A percentile compares a stretch with the other conserved stretches of the same genome.
phyloP scores from a whole-genome alignment of 805 yeast species.

The Schwanniomyces sp. region DNA sequence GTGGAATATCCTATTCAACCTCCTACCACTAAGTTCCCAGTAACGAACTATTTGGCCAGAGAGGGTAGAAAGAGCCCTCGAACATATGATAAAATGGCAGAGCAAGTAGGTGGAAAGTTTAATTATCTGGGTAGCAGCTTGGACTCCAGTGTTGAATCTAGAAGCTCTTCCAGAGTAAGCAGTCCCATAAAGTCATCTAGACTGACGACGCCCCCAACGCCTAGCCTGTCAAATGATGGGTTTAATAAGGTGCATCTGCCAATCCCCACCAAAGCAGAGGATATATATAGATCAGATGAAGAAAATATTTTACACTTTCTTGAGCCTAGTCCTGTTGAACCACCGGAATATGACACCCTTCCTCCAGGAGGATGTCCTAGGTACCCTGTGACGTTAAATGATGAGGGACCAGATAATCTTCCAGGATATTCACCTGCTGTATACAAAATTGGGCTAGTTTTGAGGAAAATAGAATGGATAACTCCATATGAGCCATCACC shows the following conservation, averaged over 20 bases:
- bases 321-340: constrained; percentile 39
- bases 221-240: neutral
- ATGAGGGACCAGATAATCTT: constrained; percentile 38
- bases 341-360: constrained; percentile 35
- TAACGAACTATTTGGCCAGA: constrained; percentile 4
- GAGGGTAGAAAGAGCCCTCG: neutral
- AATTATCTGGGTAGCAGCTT: neutral
- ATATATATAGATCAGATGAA: constrained; percentile 8
- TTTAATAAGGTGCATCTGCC: neutral
- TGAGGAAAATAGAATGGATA: constrained; percentile 72
- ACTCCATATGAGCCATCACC: constrained; percentile 75
- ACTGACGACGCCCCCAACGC: constrained; percentile 5
- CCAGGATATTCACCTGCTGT: constrained; percentile 72
- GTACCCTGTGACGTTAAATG: constrained; percentile 22
- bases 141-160: neutral
- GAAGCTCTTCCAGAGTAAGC: constrained; percentile 4
- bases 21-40: constrained; percentile 2
- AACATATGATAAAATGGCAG: neutral
- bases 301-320: constrained; percentile 28
- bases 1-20: constrained; percentile 2
- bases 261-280: neutral
- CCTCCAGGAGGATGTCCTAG: constrained; percentile 48
- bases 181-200: constrained; percentile 5
- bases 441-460: constrained; percentile 53
- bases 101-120: neutral